Evolutionary conservation across 2,329 filamentous ascomycete species (phyloP).

Genomic region (Aspergillus novofumigatus): DNA sequence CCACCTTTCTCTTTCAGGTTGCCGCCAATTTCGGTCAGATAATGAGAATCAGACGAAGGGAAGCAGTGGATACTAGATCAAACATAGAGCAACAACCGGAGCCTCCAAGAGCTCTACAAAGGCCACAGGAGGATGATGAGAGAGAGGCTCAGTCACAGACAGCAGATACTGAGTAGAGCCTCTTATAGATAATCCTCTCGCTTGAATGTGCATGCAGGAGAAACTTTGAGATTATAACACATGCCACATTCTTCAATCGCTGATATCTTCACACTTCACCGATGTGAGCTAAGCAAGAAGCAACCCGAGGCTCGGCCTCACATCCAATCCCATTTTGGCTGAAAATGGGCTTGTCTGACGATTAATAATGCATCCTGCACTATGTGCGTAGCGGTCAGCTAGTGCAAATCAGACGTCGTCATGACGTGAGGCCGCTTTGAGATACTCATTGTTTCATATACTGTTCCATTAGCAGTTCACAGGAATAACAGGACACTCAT

Average conservation of each 20-base stretch:
- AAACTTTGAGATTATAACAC: not conserved
- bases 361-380: not conserved
- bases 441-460: no score
- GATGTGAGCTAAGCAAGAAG: not conserved
- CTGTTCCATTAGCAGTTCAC: not conserved
- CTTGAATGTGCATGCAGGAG: not conserved
- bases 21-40: slow-evolving; percentile 26
- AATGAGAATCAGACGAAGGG: slow-evolving; percentile 20
- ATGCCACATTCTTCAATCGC: not conserved
- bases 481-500: not conserved
- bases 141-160: slow-evolving; percentile 1
- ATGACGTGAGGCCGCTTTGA: not conserved
- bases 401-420: not conserved
- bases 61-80: slow-evolving; percentile 1
- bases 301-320: not conserved
- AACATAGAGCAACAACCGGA: slow-evolving; percentile 1
- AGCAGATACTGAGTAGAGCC: not conserved
- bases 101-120: not conserved
- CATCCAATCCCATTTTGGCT: not conserved
- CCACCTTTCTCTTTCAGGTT: slow-evolving; percentile 28
- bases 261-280: not conserved
- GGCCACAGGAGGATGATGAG: slow-evolving; percentile 11
- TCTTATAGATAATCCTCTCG: not conserved
- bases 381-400: not conserved
- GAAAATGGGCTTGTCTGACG: not conserved